Evolutionary conservation across 495 filamentous ascomycete species (phyloP), one percentile per base, ranked within the genome.

Genomic region (Xylaria scruposa): DNA sequence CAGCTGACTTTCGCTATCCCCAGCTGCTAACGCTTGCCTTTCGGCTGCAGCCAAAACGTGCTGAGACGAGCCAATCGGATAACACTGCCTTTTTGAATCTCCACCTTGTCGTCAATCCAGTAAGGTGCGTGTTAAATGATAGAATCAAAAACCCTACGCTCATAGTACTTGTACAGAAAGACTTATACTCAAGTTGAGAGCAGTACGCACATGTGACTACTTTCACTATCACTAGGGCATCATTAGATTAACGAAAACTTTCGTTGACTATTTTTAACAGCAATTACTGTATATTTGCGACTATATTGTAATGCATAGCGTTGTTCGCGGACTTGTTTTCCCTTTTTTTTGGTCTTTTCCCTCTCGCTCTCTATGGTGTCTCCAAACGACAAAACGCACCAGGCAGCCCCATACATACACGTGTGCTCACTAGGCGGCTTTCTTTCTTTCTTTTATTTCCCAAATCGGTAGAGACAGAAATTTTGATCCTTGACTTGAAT

Each of bases 381-480:
- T 70, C 62, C 29, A 31, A 49, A 24, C 58, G 3, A 17, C 29
- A 40, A 7, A 46, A 64, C 29, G 38, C 42, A 70, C 68, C 68
- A 13, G 33, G 29, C 31, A 70, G 33, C 38, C 33, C 40, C 53
- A 29, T 61, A 61, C 56, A 67, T 53, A 54, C 46, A 51, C 7
- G 19, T 62, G 26, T 70, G n/a, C 58, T 47, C 44, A 54, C 58
- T 31, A 21, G 47, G 42, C 47, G 31, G 24, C 42, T 15, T 49
- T 42, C n/a, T 63, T 49, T 44, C 46, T 6, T 53, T 26, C 40
- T 44, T 56, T 21, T 36, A 10, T 44, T 7, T 6, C 36, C 36
- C 15, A 29, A 40, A 46, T 42, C 47, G 33, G 60, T 70, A 70
- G 59, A 44, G 47, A 49, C 38, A 70, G 68, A 26, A 70, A 70